phyloP scores from a whole-genome alignment of 768 basidiomycete genomes.

The Tricholomella constricta region DNA sequence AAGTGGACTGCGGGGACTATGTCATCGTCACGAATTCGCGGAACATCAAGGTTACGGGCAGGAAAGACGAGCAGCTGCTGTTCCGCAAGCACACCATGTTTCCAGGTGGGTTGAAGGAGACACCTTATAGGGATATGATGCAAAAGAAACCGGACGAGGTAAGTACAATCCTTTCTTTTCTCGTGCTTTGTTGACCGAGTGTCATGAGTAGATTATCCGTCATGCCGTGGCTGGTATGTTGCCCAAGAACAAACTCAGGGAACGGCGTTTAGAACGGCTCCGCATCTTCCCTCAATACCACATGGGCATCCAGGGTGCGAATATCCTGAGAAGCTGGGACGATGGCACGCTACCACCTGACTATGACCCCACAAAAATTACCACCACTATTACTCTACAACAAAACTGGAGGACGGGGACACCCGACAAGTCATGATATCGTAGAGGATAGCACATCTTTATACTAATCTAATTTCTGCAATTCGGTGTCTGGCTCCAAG shows the following conservation, averaged over 20 bases:
- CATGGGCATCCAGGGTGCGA: constrained; percentile 74
- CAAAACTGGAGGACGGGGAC: constrained; percentile 29
- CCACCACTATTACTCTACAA: constrained; percentile 40
- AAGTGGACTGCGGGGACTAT: constrained; percentile 98
- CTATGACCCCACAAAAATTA: constrained; percentile 43
- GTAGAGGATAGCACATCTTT: constrained; percentile 7
- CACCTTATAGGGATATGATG: constrained; percentile 84
- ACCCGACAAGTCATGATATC: constrained; percentile 9
- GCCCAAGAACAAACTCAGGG: constrained; percentile 95
- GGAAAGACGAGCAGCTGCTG: constrained; percentile 83
- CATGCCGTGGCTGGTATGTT: constrained; percentile 98
- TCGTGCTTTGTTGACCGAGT: neutral
- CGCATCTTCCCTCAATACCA: constrained; percentile 84
- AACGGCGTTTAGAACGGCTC: constrained; percentile 82
- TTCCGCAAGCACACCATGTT: constrained; percentile 92
- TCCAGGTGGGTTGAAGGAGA: constrained; percentile 92
- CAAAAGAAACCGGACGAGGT: constrained; percentile 88
- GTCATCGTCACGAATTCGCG: constrained; percentile 92
- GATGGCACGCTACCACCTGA: constrained; percentile 67
- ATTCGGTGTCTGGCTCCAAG: neutral
- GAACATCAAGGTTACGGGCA: constrained; percentile 83
- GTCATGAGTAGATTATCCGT: constrained; percentile 74
- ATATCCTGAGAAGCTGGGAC: constrained; percentile 83
- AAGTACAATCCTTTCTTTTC: constrained; percentile 26
- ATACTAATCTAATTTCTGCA: constrained; percentile 4